Evolutionary conservation across 2,329 filamentous ascomycete genomes (phyloP).

Genomic region (Cryphonectria nitschkei): DNA sequence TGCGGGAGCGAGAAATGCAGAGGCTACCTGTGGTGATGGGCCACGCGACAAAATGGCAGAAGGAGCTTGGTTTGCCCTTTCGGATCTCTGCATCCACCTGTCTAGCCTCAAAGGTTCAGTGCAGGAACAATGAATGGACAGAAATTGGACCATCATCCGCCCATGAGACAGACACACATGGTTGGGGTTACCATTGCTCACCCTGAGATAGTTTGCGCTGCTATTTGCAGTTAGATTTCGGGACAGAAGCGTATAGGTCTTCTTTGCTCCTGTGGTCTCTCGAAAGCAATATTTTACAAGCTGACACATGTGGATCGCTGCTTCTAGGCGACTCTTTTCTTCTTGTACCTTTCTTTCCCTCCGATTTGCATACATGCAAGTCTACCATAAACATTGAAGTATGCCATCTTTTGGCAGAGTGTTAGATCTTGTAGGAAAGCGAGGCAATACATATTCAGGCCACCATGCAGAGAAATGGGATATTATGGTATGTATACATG

Average conservation of each 20-base stretch:
- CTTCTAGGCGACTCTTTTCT: neutral
- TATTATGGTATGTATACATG: too few relatives aligned
- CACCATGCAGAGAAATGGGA: too few relatives aligned
- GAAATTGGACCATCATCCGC: neutral
- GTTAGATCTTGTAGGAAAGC: too few relatives aligned
- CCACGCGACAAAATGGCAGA: neutral
- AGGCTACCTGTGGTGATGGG: conserved; percentile 67
- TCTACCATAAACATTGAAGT: too few relatives aligned
- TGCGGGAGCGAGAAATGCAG: conserved; percentile 71
- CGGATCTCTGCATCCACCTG: neutral
- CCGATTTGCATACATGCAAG: too few relatives aligned
- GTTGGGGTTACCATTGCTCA: too few relatives aligned
- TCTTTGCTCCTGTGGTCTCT: neutral
- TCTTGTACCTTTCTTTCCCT: neutral
- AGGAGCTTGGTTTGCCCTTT: neutral
- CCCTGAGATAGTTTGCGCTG: neutral
- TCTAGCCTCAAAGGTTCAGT: neutral
- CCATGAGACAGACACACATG: too few relatives aligned
- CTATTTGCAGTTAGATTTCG: neutral
- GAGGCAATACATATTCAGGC: too few relatives aligned
- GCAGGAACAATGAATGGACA: neutral
- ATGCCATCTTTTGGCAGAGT: too few relatives aligned
- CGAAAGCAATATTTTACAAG: neutral
- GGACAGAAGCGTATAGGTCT: neutral
- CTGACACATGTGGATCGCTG: neutral